Base-by-base conservation (phyloP, 2,329 filamentous ascomycete species). In the Trichoderma sp. region DNA sequence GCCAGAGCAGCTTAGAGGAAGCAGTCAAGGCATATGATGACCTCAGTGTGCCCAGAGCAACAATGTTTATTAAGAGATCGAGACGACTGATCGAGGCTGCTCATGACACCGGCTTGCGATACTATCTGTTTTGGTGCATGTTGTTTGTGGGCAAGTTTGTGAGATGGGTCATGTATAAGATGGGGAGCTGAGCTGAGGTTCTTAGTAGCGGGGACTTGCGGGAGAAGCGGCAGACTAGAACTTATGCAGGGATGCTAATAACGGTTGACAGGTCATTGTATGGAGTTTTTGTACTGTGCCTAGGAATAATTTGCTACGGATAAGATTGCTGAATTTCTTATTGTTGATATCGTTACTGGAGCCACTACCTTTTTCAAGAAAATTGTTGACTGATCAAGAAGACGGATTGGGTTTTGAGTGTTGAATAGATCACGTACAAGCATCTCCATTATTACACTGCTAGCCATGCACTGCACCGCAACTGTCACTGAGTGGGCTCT, bases 1-100 rank as follows among this genome's bases (percentile, higher is more conserved):
- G 75, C 4, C 75, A 77, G 12, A 59, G 67, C 21, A 78, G 77
- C 14, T 74, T 84, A 16, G 78, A 79, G 16, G 76, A 77, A 4
- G 83, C 83, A 3, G 71, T 84, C 11, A 53, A 38, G 50, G 79
- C 78, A 27, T 86, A 84, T 77, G 84, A 86, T 75, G 78, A 76
- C 24, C 62, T 80, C 27, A 82, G 82, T 45, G 69, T 85, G 11
- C 81, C 83, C 35, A 81, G 84, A n/a, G 80, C 82, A 2, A 41
- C 74, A 2, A 78, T 77, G 68, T 78, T 77, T 16, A 69, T 81
- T 14, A 79, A 78, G 65, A 63, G 60, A 9, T 78, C 79, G 53
- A 78, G 79, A 67, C 56, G 75, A 24, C 35, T 77, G 5, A 77
- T 79, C 21, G 41, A 62, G n/a, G 16, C 63, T 7, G 76, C 75